These are phyloP conservation scores for Pilasporangium apinafurcum DNA, from an alignment of 352 stramenopile genomes.

Conservation along the genomic window DNA sequence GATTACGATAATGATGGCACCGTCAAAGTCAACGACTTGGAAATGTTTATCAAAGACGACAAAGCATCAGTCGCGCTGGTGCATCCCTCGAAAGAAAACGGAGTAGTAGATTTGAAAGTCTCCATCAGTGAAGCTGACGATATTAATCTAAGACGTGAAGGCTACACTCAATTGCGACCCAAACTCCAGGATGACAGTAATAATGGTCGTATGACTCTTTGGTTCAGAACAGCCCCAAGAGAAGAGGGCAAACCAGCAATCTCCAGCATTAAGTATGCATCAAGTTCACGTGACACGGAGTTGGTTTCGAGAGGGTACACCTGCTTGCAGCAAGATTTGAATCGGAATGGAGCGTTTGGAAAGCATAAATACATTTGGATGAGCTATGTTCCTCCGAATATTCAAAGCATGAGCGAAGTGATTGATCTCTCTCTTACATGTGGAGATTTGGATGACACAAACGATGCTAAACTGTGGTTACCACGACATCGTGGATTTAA, in stretches of 20 bases:
- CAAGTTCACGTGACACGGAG: conserved; percentile 58
- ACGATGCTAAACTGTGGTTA: conserved; percentile 58
- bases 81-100: conserved; percentile 37
- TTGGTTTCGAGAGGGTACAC: conserved; percentile 69
- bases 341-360: conserved; percentile 46
- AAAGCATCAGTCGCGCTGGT: conserved; percentile 35
- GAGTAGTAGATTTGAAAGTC: conserved; percentile 59
- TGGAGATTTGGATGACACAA: conserved; percentile 60
- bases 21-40: conserved; percentile 68
- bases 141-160: conserved; percentile 39
- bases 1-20: conserved; percentile 58
- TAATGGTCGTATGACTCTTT: conserved; percentile 40
- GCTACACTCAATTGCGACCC: conserved; percentile 48
- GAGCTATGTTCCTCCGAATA: conserved; percentile 38
- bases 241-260: conserved; percentile 62
- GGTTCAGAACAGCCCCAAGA: conserved; percentile 47
- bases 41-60: conserved; percentile 69
- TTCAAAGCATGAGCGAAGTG: conserved; percentile 46
- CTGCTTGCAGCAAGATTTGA: conserved; percentile 70
- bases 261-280: conserved; percentile 55
- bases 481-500: conserved; percentile 72
- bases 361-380: conserved; percentile 80
- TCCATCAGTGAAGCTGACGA: conserved; percentile 58
- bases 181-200: conserved; percentile 44
- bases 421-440: conserved; percentile 61